Conservation (phyloP, 257 asterid species). For the Rubia yunnanensis region DNA sequence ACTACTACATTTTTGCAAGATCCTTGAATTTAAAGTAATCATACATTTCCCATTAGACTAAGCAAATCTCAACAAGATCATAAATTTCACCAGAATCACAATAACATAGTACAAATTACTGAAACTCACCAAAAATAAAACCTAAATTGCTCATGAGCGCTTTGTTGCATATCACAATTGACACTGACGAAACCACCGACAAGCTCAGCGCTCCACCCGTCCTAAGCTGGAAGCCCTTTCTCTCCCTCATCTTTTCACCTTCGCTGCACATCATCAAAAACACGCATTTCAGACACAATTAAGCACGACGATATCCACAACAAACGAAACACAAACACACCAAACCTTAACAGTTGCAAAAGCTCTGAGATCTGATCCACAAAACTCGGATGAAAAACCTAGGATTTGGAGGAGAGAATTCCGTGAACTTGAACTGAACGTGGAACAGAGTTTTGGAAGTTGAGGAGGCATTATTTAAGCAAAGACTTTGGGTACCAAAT, state of each 20-base stretch:
- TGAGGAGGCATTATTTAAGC: background rate
- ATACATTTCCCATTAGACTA: background rate
- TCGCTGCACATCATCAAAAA: constrained; percentile 10
- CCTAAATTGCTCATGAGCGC: constrained; percentile 74
- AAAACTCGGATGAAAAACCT: too few relatives aligned
- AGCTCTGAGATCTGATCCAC: constrained; percentile 8
- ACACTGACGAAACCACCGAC: constrained; percentile 75
- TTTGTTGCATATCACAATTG: constrained; percentile 74
- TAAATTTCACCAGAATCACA: background rate
- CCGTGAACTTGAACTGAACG: background rate
- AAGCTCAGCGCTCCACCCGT: constrained; percentile 68
- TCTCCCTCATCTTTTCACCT: constrained; percentile 44
- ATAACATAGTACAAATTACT: background rate
- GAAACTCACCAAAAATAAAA: constrained; percentile 63
- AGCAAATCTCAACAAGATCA: background rate
- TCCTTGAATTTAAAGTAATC: too few relatives aligned
- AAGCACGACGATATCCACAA: background rate
- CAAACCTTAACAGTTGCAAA: background rate
- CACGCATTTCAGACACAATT: constrained; percentile 11
- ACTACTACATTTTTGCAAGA: too few relatives aligned
- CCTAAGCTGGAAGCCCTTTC: constrained; percentile 55
- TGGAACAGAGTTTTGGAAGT: background rate
- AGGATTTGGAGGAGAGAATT: background rate
- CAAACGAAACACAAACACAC: background rate
- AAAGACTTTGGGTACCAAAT: constrained; percentile 27